Conservation (phyloP, 306 rosid genomes). For the Trifolium repens region DNA sequence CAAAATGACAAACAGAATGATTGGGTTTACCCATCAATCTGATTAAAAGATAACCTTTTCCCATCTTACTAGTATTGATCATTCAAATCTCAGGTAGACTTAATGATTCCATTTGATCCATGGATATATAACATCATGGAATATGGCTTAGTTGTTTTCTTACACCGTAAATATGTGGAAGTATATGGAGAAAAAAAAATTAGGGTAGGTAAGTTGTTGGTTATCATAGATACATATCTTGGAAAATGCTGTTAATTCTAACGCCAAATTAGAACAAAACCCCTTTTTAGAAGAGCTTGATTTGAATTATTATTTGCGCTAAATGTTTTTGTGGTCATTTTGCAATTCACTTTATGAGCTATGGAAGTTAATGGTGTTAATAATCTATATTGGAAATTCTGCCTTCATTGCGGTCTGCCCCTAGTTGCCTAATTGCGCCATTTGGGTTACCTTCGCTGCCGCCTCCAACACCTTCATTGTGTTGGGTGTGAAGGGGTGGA, state of each 20-base stretch:
- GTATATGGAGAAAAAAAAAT: background rate
- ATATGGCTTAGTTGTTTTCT: slow-evolving; percentile 1
- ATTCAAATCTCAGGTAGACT: background rate
- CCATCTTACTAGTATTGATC: background rate
- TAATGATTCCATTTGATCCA: background rate
- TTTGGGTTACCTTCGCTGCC: no score
- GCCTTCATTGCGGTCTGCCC: no score
- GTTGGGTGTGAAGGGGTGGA: no score
- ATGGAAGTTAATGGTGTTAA: slow-evolving; percentile 3
- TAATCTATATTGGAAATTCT: background rate
- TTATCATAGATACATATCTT: background rate
- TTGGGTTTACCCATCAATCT: background rate
- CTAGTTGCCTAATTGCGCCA: no score
- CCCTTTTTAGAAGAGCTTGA: background rate
- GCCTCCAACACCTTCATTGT: no score
- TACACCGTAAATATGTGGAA: background rate
- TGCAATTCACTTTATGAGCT: background rate
- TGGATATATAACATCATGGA: background rate
- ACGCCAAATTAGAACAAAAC: background rate
- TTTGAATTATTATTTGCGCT: background rate
- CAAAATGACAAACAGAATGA: background rate
- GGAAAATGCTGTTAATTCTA: background rate
- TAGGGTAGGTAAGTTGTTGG: slow-evolving; percentile 5
- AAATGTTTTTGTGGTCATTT: background rate
- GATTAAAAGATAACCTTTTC: background rate